phyloP scores from a whole-genome alignment of 306 rosid genomes.

The Castanopsis chinensis region DNA sequence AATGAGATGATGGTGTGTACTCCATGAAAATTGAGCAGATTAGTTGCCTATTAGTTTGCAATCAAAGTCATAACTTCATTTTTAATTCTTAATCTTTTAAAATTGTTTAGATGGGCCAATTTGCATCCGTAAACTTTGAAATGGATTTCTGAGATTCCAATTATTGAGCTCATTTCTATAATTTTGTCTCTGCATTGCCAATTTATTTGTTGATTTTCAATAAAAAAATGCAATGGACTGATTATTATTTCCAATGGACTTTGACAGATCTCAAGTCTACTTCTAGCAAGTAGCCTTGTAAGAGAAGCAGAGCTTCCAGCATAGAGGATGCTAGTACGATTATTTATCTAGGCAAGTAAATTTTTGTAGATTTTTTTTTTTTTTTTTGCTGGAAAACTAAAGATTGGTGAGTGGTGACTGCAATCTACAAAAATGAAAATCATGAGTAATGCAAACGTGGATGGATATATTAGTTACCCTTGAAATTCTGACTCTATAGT shows the following conservation, averaged over 20 bases:
- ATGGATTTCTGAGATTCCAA: background rate
- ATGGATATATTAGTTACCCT: constrained; percentile 47
- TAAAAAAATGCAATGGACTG: background rate
- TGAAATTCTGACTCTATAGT: constrained; percentile 60
- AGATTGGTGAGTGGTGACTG: background rate
- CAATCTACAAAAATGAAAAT: background rate
- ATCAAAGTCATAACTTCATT: background rate
- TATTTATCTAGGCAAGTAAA: background rate
- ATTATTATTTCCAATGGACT: background rate
- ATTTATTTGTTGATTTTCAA: background rate
- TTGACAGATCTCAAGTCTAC: background rate
- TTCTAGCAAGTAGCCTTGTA: background rate
- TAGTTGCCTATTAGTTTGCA: background rate
- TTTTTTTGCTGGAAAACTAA: no score
- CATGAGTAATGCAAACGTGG: background rate
- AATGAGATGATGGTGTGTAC: no score
- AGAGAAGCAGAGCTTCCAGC: background rate
- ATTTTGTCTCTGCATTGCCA: background rate
- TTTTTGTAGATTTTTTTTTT: background rate
- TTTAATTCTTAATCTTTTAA: background rate
- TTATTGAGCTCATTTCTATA: background rate
- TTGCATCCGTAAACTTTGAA: background rate
- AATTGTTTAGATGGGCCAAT: background rate
- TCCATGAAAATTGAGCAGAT: background rate
- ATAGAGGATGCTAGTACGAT: background rate